phyloP scores from a whole-genome alignment of 2,329 filamentous ascomycete species.

The Didymella exigua region DNA sequence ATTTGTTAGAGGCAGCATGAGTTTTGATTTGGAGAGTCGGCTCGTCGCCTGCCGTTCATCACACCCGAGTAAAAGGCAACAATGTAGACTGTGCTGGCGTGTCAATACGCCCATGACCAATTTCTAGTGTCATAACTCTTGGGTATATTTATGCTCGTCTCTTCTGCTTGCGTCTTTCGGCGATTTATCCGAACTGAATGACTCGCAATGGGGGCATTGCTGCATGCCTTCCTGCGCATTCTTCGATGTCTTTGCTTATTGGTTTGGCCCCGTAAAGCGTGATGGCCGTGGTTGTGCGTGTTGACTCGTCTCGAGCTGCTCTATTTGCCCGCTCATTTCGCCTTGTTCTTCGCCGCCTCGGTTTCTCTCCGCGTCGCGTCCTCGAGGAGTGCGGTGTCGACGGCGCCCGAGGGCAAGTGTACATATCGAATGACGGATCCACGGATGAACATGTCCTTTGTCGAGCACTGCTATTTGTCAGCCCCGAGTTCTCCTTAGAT shows the following conservation, averaged over 20 bases:
- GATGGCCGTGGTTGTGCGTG: background rate
- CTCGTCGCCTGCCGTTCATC: no score
- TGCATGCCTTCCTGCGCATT: background rate
- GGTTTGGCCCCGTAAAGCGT: background rate
- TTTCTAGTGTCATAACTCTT: background rate
- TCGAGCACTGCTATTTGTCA: conserved; percentile 63
- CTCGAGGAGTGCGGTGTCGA: conserved; percentile 85
- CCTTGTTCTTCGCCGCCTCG: conserved; percentile 46
- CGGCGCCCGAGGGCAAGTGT: conserved; percentile 79
- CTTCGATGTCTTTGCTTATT: background rate
- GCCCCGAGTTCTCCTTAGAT: background rate
- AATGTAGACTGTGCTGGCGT: background rate
- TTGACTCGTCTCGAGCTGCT: background rate
- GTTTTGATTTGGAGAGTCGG: no score
- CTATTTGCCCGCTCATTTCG: conserved; percentile 34
- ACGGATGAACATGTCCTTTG: conserved; percentile 95
- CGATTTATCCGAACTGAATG: background rate
- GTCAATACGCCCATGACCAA: background rate
- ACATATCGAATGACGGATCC: conserved; percentile 93
- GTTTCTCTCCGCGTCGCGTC: conserved; percentile 68
- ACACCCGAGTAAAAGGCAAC: no score
- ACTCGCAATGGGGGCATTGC: background rate
- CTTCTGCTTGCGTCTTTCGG: background rate
- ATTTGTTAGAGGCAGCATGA: no score
- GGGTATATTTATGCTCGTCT: background rate